Percentiles rank a stretch among this genome's conserved stretches.
phyloP scores from a whole-genome alignment of 345 rosid species.

The Citrus sinensis region DVS_A1.0 CM039168.1:28934501-28935000 shows the following conservation, averaged over 20 bases:
- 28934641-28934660: no score
- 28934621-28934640: no score
- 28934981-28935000: no score
- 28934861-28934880: slow-evolving; percentile 22
- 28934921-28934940: neutral
- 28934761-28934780: neutral
- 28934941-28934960: no score
- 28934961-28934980: fast-evolving
- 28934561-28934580: no score
- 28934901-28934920: neutral
- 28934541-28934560: fast-evolving
- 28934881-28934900: neutral
- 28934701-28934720: neutral
- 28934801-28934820: neutral
- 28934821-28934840: neutral
- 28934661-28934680: no score
- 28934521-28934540: fast-evolving
- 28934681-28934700: neutral
- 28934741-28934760: neutral
- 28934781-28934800: neutral
- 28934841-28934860: slow-evolving; percentile 22
- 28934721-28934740: neutral
- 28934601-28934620: no score
- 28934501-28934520: fast-evolving
- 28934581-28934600: no score